Conservation (phyloP, 768 basidiomycete species). For the Royoungia palumana region DNA sequence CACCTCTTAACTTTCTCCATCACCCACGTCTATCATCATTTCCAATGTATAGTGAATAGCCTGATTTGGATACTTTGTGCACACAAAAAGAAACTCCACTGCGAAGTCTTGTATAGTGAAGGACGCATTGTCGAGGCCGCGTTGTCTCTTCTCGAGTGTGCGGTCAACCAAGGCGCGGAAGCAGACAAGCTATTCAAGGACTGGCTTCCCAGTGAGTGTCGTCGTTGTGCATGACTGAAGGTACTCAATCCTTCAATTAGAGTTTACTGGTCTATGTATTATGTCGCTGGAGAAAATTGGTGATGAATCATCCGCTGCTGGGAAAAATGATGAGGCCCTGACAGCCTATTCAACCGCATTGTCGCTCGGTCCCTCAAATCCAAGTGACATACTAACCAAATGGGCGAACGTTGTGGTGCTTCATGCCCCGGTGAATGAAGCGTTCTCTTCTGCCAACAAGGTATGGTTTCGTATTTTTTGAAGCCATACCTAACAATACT, state of each 20-base stretch:
- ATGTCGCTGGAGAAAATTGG: neutral
- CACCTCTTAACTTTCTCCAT: too few species aligned
- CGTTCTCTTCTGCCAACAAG: neutral
- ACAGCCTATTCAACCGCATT: neutral
- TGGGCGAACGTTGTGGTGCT: neutral
- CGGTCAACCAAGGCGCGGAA: neutral
- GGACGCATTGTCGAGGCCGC: neutral
- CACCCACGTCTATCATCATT: too few species aligned
- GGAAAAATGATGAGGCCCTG: neutral
- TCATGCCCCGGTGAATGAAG: neutral
- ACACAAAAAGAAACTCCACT: constrained; percentile 3
- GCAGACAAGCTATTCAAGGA: neutral
- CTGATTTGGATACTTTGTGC: neutral
- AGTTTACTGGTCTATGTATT: neutral
- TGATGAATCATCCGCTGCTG: neutral
- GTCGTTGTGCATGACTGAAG: fast-evolving
- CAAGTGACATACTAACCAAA: neutral
- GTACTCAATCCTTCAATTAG: neutral
- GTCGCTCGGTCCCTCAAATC: neutral
- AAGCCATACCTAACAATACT: neutral
- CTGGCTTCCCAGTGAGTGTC: constrained; percentile 8
- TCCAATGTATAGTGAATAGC: neutral
- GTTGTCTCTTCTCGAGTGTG: neutral
- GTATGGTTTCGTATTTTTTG: neutral
- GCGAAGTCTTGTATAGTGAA: constrained; percentile 1